Base-by-base conservation (phyloP, 2,329 filamentous ascomycete species). In the Lecanicillium sp. region DNA sequence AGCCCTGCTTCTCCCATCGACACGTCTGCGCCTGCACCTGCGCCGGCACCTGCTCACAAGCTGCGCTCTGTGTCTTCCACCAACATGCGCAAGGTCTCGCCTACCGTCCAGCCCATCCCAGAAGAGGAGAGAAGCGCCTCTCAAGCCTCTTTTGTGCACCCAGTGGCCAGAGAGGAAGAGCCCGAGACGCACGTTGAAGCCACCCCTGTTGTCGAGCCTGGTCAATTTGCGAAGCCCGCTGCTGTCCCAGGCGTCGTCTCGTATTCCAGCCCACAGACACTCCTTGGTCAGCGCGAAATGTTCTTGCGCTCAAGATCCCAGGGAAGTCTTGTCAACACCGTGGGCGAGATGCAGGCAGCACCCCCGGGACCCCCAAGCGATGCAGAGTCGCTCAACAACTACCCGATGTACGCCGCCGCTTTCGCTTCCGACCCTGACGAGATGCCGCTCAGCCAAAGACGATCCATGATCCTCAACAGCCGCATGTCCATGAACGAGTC, bases 401-500 rank as follows among this genome's bases (percentile, higher is more conserved):
- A 68, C 48, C 52, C 62, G 12, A 57, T 60, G 48, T 60, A 64
- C 44, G 51, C 57, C 32, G 53, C 60, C 17, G 54, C 56, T 48
- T 51, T 61, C 8, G 61, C 60, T 17, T 59, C 69, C 15, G 77
- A 79, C 54, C 69, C 74, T 2, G 87, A 90, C 51, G 79, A 90
- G 48, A 72, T 91, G 55, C 83, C 87, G 0, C 72, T 93, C 15
- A 84, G 80, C 35, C 79, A 86, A 56, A 81, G 86, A 36, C 77
- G 75, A 48, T 68, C 78, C 38, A 79, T 86, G 48, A 78, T 77
- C 26, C 74, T 78, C 35, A 72, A 62, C 53, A 75, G 71, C 56
- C 52, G 69, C 40, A 61, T 67, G 53, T 56, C 56, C 33, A 64
- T 60, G 33, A 39, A 33, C 5, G 38, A 33, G 6, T 51, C 49